phyloP scores from a whole-genome alignment of 257 asterid genomes.

The Echium plantagineum region DNA sequence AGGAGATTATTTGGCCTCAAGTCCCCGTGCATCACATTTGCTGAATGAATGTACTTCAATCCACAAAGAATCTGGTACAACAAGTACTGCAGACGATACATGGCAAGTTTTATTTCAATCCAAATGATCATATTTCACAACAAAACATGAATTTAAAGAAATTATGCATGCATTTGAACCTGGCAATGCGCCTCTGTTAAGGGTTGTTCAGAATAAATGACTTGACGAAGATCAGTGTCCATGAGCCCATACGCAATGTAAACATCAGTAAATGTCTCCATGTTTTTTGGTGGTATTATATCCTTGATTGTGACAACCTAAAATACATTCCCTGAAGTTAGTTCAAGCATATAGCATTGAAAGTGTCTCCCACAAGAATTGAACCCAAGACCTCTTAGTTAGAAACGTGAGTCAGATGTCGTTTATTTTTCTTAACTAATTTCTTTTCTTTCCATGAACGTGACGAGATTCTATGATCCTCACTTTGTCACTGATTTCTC shows the following conservation, averaged over 20 bases:
- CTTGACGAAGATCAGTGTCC: conserved; percentile 16
- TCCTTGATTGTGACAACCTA: conserved; percentile 21
- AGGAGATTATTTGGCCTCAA: neutral
- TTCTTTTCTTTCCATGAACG: too few species aligned
- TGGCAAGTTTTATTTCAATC: neutral
- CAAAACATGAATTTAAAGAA: too few species aligned
- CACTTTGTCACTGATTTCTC: too few species aligned
- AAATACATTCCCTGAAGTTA: too few species aligned
- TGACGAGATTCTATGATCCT: too few species aligned
- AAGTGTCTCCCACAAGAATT: too few species aligned
- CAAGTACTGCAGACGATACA: conserved; percentile 7
- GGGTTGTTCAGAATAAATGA: neutral
- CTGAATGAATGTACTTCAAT: conserved; percentile 1
- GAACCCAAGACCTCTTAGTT: too few species aligned
- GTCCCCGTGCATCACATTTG: neutral
- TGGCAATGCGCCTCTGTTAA: conserved; percentile 9
- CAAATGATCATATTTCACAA: neutral
- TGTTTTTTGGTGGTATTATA: conserved; percentile 20
- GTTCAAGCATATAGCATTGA: too few species aligned
- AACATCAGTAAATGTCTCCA: conserved; percentile 18
- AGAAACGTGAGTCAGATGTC: too few species aligned
- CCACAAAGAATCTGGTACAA: conserved; percentile 15
- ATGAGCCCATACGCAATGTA: conserved; percentile 10
- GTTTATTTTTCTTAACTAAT: too few species aligned
- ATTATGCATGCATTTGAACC: conserved; percentile 3